phyloP scores from a whole-genome alignment of 768 basidiomycete genomes.

The Galerina marginata region DNA sequence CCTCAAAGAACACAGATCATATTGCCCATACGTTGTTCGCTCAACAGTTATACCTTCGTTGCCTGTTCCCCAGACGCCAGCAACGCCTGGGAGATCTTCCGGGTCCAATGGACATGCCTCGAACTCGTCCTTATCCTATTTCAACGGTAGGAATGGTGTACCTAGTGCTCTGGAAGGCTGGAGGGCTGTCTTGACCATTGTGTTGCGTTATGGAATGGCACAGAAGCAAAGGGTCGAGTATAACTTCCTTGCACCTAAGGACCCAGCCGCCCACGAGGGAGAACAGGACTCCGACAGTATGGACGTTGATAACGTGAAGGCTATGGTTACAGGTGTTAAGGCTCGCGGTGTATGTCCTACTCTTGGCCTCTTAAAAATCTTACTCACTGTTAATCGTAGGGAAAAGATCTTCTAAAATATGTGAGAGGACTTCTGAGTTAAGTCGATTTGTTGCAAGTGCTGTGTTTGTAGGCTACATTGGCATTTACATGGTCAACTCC shows the following conservation, averaged over 20 bases:
- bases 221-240: conserved; percentile 54
- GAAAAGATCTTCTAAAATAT: conserved; percentile 73
- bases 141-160: conserved; percentile 29
- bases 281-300: conserved; percentile 29
- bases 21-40: conserved; percentile 82
- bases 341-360: conserved; percentile 63
- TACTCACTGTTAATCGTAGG: conserved; percentile 43
- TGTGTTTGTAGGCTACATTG: neutral
- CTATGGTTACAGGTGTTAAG: conserved; percentile 82
- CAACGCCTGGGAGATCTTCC: conserved; percentile 17
- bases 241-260: conserved; percentile 26
- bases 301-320: conserved; percentile 62
- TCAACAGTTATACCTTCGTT: conserved; percentile 69
- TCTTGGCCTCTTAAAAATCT: neutral
- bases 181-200: conserved; percentile 75
- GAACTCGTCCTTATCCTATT: conserved; percentile 35
- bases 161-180: conserved; percentile 68
- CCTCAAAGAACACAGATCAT: conserved; percentile 81
- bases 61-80: conserved; percentile 39
- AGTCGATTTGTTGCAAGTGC: conserved; percentile 18
- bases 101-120: conserved; percentile 29
- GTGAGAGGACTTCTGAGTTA: conserved; percentile 70
- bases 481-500: conserved; percentile 6
- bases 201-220: conserved; percentile 68
- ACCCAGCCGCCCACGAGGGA: conserved; percentile 14